Conservation (phyloP, 345 rosid genomes). For the Citrus medica region DNA sequence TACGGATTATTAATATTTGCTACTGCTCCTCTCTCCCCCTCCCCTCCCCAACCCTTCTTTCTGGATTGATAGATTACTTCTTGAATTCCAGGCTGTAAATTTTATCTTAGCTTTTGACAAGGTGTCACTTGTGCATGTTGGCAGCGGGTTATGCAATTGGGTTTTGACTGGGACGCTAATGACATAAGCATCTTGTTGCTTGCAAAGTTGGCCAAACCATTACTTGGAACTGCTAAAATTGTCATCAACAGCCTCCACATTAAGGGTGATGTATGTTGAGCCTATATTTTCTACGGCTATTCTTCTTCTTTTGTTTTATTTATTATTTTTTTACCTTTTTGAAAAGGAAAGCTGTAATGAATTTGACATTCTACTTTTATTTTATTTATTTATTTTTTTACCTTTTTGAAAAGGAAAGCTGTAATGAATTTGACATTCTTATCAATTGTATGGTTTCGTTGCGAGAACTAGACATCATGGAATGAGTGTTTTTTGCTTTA, state of each 20-base stretch:
- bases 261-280: constrained; percentile 84
- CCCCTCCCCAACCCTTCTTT: not conserved
- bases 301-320: not conserved
- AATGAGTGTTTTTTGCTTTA: not conserved
- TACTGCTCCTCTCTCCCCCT: too few species aligned
- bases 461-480: not conserved
- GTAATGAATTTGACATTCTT: not conserved
- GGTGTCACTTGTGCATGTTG: constrained; percentile 12
- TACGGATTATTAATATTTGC: not conserved
- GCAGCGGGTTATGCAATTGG: constrained; percentile 74
- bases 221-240: constrained; percentile 82
- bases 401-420: not conserved
- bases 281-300: not conserved
- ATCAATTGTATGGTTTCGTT: not conserved
- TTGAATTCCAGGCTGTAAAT: not conserved
- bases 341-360: not conserved
- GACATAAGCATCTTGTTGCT: constrained; percentile 84
- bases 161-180: constrained; percentile 81
- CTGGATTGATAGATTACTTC: constrained; percentile 10
- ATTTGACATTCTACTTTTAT: not conserved
- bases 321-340: not conserved
- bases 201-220: constrained; percentile 84
- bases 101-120: constrained; percentile 5
- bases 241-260: constrained; percentile 87
- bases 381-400: not conserved